These are phyloP conservation scores for Huntiella decipiens DNA, from an alignment of 2,329 filamentous ascomycete species.

Conservation along the genomic window DNA sequence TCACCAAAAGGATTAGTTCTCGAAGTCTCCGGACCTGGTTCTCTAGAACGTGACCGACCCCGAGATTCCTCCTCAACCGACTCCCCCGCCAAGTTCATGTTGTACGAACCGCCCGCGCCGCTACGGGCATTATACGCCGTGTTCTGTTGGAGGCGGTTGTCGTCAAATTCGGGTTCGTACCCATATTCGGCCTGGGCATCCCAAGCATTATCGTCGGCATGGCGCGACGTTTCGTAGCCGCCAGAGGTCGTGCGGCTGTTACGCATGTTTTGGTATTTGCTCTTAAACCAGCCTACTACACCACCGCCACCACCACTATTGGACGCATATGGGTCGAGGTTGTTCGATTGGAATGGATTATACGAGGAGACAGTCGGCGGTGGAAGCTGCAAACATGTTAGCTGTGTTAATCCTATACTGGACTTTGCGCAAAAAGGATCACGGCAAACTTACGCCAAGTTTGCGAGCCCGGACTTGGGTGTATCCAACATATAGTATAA, in stretches of 20 bases:
- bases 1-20: slow-evolving; percentile 52
- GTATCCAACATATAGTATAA: slow-evolving; percentile 48
- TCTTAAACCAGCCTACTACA: slow-evolving; percentile 53
- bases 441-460: slow-evolving; percentile 39
- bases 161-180: slow-evolving; percentile 14
- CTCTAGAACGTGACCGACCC: slow-evolving; percentile 25
- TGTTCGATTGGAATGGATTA: slow-evolving; percentile 46
- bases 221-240: slow-evolving; percentile 43
- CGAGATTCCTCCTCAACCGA: slow-evolving; percentile 14
- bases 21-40: slow-evolving; percentile 20
- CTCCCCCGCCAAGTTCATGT: slow-evolving; percentile 28
- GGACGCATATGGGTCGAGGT: slow-evolving; percentile 28
- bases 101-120: slow-evolving; percentile 23
- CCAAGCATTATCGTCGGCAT: slow-evolving; percentile 58
- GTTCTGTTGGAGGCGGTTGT: slow-evolving; percentile 7
- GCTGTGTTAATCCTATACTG: background rate
- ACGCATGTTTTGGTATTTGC: slow-evolving; percentile 43
- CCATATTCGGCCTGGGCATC: slow-evolving; percentile 53
- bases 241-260: slow-evolving; percentile 48
- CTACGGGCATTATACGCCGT: slow-evolving; percentile 13
- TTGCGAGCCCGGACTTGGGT: slow-evolving; percentile 53
- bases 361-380: slow-evolving; percentile 48
- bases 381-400: slow-evolving; percentile 33
- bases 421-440: background rate
- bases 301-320: slow-evolving; percentile 32